Conservation (phyloP, 495 filamentous ascomycete genomes). For the Tuber borchii region DNA sequence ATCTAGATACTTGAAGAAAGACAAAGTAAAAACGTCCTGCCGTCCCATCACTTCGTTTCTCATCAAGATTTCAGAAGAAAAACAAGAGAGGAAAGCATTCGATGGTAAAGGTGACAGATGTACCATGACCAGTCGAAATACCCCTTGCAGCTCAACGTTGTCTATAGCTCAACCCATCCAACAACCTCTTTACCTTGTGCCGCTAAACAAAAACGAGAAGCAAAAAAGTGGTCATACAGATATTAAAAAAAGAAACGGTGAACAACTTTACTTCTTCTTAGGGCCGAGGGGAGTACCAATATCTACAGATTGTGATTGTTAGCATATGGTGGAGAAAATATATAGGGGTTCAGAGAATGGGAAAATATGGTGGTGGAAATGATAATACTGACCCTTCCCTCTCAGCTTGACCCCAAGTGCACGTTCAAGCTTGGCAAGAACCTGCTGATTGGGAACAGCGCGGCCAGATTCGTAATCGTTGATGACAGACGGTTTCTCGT, state of each 20-base stretch:
- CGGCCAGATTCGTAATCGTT: conserved; percentile 80
- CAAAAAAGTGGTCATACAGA: conserved; percentile 3
- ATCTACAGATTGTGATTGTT: conserved; percentile 17
- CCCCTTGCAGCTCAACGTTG: not conserved
- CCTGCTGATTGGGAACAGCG: conserved; percentile 77
- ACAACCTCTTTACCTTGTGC: conserved; percentile 24
- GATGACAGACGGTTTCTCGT: conserved; percentile 70
- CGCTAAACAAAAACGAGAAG: conserved; percentile 27
- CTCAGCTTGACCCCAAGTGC: conserved; percentile 79
- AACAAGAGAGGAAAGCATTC: not conserved
- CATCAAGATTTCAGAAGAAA: not conserved
- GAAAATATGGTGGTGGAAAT: not conserved
- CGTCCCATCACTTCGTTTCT: not conserved
- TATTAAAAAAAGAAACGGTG: conserved; percentile 15
- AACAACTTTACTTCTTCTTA: conserved; percentile 38
- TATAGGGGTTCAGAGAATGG: not conserved
- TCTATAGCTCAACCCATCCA: not conserved
- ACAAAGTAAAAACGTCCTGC: conserved; percentile 2
- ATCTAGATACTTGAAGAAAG: conserved; percentile 4
- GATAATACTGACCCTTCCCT: conserved; percentile 46
- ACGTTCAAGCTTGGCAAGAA: conserved; percentile 71
- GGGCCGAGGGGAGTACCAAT: conserved; percentile 39
- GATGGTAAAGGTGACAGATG: not conserved
- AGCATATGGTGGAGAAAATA: conserved; percentile 4
- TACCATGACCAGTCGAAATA: not conserved